Percentiles rank a stretch among this genome's conserved stretches.
Evolutionary conservation across 1,284 basidiomycete genomes (phyloP).

Genomic region (Papiliotrema fonsecae): DNA sequence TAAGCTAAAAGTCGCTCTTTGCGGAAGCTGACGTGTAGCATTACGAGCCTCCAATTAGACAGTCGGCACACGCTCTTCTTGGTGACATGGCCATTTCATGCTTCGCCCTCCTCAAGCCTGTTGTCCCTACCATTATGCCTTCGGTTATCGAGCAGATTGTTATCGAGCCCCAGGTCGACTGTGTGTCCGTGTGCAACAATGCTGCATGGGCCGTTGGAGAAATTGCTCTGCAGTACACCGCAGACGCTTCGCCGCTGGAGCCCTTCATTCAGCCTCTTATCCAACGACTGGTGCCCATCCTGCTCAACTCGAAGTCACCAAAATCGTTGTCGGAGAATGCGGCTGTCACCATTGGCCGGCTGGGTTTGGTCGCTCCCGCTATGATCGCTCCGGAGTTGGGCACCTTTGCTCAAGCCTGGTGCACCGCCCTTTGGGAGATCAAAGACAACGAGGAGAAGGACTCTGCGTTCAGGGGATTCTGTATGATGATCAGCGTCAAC

Average conservation of each 20-base stretch:
- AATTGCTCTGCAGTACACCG: slow-evolving; percentile 76
- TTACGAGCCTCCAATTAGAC: slow-evolving; percentile 88
- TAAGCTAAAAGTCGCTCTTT: slow-evolving; percentile 22
- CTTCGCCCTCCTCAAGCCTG: slow-evolving; percentile 67
- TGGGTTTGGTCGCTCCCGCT: slow-evolving; percentile 85
- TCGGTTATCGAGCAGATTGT: slow-evolving; percentile 87
- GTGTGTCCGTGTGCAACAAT: slow-evolving; percentile 96
- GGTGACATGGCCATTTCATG: slow-evolving; percentile 98
- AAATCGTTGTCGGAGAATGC: slow-evolving; percentile 96
- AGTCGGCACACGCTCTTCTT: slow-evolving; percentile 93
- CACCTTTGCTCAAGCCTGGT: slow-evolving; percentile 93
- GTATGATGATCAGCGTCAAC: slow-evolving; percentile 90
- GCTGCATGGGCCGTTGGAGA: slow-evolving; percentile 99
- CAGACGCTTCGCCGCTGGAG: slow-evolving; percentile 55
- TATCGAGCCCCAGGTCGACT: slow-evolving; percentile 65
- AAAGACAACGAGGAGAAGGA: slow-evolving; percentile 99
- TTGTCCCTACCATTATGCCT: slow-evolving; percentile 81
- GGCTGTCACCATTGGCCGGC: slow-evolving; percentile 96
- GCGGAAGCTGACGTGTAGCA: slow-evolving; percentile 52
- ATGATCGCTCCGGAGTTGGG: slow-evolving; percentile 84
- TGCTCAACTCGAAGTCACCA: slow-evolving; percentile 83
- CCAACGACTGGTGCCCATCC: slow-evolving; percentile 82
- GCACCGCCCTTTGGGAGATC: slow-evolving; percentile 94
- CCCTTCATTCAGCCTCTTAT: slow-evolving; percentile 86
- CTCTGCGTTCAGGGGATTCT: slow-evolving; percentile 97